A percentile compares a stretch with the other conserved stretches of the same genome.
Conservation (phyloP, 2,329 filamentous ascomycete genomes). For the Ceratocystis colombiana region DNA sequence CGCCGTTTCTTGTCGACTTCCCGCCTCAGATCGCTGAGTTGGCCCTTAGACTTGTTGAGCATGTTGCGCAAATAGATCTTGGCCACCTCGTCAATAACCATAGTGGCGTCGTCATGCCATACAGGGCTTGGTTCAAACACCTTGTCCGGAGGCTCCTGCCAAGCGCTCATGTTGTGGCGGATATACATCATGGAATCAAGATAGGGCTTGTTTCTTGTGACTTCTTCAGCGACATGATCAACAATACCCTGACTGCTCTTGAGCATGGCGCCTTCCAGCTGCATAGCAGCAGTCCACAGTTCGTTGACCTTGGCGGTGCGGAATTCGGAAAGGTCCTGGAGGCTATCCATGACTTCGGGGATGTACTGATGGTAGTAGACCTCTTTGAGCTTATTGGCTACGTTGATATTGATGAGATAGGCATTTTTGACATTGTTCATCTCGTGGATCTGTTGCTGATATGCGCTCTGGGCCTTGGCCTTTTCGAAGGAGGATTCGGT, state of each 20-base stretch:
- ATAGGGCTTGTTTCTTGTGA: conserved; percentile 74
- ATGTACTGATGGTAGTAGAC: conserved; percentile 96
- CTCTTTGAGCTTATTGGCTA: conserved; percentile 95
- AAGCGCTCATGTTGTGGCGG: conserved; percentile 73
- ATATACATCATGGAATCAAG: conserved; percentile 98
- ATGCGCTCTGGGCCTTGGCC: conserved; percentile 78
- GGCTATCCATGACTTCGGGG: conserved; percentile 80
- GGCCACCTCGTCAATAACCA: conserved; percentile 76
- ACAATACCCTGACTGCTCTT: conserved; percentile 62
- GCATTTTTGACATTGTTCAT: conserved; percentile 98
- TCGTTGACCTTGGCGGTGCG: conserved; percentile 73
- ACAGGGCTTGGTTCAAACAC: conserved; percentile 88
- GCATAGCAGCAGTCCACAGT: conserved; percentile 71
- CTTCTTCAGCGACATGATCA: conserved; percentile 64
- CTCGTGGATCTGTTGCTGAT: conserved; percentile 82
- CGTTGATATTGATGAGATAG: conserved; percentile 92
- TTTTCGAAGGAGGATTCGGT: conserved; percentile 91
- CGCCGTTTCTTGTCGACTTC: conserved; percentile 78
- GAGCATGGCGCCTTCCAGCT: conserved; percentile 70
- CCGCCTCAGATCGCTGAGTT: conserved; percentile 66
- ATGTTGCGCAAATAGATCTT: conserved; percentile 89
- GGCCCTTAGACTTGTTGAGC: conserved; percentile 77
- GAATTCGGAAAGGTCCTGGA: conserved; percentile 90
- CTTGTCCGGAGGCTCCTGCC: conserved; percentile 76
- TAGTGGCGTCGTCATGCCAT: conserved; percentile 86